phyloP scores from a whole-genome alignment of 208 protist genomes.

The Leishmania turanica region DNA sequence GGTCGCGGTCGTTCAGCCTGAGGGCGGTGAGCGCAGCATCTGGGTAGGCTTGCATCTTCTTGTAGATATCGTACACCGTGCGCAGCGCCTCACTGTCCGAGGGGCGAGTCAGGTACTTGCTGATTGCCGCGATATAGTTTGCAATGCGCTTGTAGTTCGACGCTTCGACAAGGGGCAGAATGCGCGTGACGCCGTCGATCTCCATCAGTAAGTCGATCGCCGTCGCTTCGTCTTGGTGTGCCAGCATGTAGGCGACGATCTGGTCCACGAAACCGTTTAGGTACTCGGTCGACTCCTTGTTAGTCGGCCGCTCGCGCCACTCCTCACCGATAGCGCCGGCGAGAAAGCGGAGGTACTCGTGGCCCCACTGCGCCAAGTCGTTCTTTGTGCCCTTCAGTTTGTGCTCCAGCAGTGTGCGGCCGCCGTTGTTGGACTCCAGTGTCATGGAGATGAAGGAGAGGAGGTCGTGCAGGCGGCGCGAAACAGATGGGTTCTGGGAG shows the following conservation, averaged over 20 bases:
- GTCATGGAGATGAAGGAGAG: constrained; percentile 99
- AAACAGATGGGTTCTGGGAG: constrained; percentile 45
- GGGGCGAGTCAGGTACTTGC: constrained; percentile 96
- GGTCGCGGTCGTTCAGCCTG: constrained; percentile 78
- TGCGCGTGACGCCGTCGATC: constrained; percentile 90
- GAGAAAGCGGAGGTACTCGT: constrained; percentile 98
- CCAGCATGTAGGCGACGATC: constrained; percentile 96
- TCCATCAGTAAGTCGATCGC: constrained; percentile 99
- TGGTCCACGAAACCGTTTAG: constrained; percentile 92
- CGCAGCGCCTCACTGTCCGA: constrained; percentile 92
- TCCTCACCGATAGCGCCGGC: constrained; percentile 94
- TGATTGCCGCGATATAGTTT: constrained; percentile 94
- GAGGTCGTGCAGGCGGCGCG: constrained; percentile 95
- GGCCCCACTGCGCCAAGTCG: constrained; percentile 97
- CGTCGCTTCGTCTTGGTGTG: constrained; percentile 97
- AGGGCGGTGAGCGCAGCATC: constrained; percentile 93
- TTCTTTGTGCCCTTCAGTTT: constrained; percentile 95
- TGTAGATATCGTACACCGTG: constrained; percentile 94
- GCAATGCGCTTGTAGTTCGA: constrained; percentile 96
- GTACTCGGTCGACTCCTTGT: constrained; percentile 74
- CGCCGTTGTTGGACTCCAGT: constrained; percentile 76
- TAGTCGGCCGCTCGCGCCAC: constrained; percentile 79
- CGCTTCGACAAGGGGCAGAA: constrained; percentile 93
- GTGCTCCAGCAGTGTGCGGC: constrained; percentile 93
- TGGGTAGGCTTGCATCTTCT: constrained; percentile 88